These are phyloP conservation scores for Rhizopogon salebrosus DNA, from an alignment of 768 basidiomycete species.

Conservation along the genomic window DNA sequence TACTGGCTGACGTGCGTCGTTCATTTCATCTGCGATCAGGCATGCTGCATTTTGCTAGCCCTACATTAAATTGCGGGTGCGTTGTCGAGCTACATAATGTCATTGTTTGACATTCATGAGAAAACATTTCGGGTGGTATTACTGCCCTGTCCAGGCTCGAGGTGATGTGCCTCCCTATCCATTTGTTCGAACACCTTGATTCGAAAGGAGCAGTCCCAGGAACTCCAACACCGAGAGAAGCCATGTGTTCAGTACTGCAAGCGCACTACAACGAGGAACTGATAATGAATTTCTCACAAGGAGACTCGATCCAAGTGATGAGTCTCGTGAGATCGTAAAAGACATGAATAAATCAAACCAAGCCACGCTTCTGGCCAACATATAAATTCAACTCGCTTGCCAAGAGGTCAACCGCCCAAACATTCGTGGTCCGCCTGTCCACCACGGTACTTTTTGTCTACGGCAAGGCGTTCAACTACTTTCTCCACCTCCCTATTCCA, in stretches of 20 bases:
- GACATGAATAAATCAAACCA: not conserved
- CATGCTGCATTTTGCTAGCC: too few species aligned
- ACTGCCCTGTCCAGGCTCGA: not conserved
- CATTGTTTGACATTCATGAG: not conserved
- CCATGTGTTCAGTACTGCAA: not conserved
- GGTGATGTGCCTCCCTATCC: not conserved
- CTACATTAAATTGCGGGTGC: not conserved
- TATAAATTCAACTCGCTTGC: not conserved
- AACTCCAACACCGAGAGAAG: not conserved
- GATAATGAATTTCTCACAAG: not conserved
- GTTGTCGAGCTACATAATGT: not conserved
- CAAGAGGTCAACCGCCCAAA: not conserved
- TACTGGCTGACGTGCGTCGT: not conserved
- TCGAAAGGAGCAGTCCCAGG: not conserved
- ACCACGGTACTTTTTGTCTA: conserved; percentile 29
- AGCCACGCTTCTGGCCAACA: not conserved
- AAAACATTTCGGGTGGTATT: not conserved
- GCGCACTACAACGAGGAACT: not conserved
- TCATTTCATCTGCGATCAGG: not conserved
- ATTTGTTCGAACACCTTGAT: not conserved
- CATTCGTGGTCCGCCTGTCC: not conserved
- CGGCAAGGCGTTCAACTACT: conserved; percentile 43
- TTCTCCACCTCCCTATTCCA: conserved; percentile 64
- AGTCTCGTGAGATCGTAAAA: not conserved
- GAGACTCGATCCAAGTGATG: not conserved